Percentiles rank a stretch among this genome's conserved stretches.
phyloP scores from a whole-genome alignment of 2,329 filamentous ascomycete genomes.

The Fusarium foetens region DNA sequence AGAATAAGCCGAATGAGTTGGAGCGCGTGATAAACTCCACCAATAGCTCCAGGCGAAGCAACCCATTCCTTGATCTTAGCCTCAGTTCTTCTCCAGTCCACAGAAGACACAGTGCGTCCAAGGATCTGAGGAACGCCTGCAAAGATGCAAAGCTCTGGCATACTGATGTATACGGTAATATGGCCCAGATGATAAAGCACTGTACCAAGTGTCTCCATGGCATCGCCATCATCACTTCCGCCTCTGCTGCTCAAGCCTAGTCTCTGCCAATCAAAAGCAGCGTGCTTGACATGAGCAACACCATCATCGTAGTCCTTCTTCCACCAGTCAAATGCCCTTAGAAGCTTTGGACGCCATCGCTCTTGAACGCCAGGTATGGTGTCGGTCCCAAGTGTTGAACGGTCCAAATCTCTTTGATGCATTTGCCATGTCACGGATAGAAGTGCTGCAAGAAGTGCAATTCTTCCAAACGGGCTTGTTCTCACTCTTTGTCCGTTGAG shows the following conservation, averaged over 20 bases:
- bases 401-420: slow-evolving; percentile 44
- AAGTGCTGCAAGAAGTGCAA: slow-evolving; percentile 40
- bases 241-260: slow-evolving; percentile 40
- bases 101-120: slow-evolving; percentile 41
- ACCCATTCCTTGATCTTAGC: slow-evolving; percentile 46
- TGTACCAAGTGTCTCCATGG: slow-evolving; percentile 43
- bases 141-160: slow-evolving; percentile 46
- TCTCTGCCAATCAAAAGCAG: slow-evolving; percentile 45
- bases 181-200: slow-evolving; percentile 45
- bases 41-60: slow-evolving; percentile 43
- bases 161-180: slow-evolving; percentile 45
- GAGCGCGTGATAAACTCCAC: slow-evolving; percentile 43
- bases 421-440: slow-evolving; percentile 45
- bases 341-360: slow-evolving; percentile 42
- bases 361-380: slow-evolving; percentile 44
- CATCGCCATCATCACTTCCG: slow-evolving; percentile 44
- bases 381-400: slow-evolving; percentile 40
- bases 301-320: slow-evolving; percentile 46
- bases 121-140: slow-evolving; percentile 43
- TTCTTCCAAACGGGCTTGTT: slow-evolving; percentile 44
- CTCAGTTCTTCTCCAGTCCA: slow-evolving; percentile 44
- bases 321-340: slow-evolving; percentile 45
- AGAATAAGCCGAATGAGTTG: slow-evolving; percentile 43
- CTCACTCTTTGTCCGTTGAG: slow-evolving; percentile 43
- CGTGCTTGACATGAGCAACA: slow-evolving; percentile 43